Evolutionary conservation across 1,139 yeast genomes (phyloP).

Genomic region (Zygoascus hellenicus): DNA sequence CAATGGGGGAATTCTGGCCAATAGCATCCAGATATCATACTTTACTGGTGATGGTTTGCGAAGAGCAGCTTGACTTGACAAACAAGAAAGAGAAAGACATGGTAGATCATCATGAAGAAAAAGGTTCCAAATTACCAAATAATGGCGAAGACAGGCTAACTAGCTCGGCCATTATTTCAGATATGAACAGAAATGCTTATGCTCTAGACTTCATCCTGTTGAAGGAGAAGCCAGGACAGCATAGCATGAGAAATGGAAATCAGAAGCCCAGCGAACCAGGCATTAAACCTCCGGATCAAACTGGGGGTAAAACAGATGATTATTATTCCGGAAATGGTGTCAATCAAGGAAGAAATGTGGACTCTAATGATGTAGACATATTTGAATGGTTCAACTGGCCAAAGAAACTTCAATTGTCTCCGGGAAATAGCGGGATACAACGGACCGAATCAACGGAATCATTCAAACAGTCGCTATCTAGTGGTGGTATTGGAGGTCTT

Average conservation of each 20-base stretch:
- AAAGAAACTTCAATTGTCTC: background rate
- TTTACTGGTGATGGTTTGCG: constrained; percentile 29
- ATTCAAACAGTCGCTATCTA: constrained; percentile 1
- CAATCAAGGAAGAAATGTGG: background rate
- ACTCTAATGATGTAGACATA: constrained; percentile 8
- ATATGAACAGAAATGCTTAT: constrained; percentile 24
- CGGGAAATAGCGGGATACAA: no score
- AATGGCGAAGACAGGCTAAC: constrained; percentile 9
- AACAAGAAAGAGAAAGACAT: constrained; percentile 17
- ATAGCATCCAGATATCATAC: constrained; percentile 31
- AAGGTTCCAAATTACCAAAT: constrained; percentile 1
- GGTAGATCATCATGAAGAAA: constrained; percentile 12
- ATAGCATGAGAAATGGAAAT: no score
- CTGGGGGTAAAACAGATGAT: background rate
- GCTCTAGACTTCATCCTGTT: constrained; percentile 21
- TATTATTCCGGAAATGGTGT: background rate
- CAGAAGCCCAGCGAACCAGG: background rate
- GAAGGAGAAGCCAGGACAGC: constrained; percentile 6
- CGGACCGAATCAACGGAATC: constrained; percentile 4
- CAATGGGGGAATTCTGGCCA: constrained; percentile 31
- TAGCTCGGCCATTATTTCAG: constrained; percentile 20
- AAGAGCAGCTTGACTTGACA: constrained; percentile 27
- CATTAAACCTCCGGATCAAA: background rate
- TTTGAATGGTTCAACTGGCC: constrained; percentile 24
- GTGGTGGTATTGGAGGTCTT: background rate